Base-by-base conservation (phyloP, 1,139 yeast genomes). In the Pichia sp. region DNA sequence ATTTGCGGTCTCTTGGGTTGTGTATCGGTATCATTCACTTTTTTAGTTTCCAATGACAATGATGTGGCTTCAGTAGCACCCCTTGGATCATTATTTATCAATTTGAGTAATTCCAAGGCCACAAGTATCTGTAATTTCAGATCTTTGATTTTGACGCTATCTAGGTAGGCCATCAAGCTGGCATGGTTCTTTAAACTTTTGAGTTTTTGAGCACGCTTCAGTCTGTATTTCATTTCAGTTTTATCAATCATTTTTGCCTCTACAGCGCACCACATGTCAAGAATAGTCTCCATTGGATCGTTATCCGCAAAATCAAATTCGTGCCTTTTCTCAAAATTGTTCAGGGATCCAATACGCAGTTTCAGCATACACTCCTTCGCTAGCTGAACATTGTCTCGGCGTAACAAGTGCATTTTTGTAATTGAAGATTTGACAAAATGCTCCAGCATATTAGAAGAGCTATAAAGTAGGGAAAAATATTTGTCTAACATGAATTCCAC, bases 81-180 rank as follows among this genome's bases (percentile, higher is more conserved):
- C n/a, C n/a, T n/a, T n/a, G n/a, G n/a, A n/a, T n/a, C n/a, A n/a
- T 17, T 27, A n/a, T 36, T 37, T 3, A 45, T 9, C 6, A 55
- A n/a, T 22, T 43, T 47, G 2, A 55, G 34, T 14, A 52, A 17
- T 29, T 56, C 60, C 13, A 56, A 35, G 20, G 45, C 29, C 13
- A 56, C 26, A 6, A 56, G 22, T 3, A 56, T 41, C 34, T 56
- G 61, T 16, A 55, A 35, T 33, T 50, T 52, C 2, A 54, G 47
- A 28, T 56, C 61, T 28, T 50, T 42, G 0, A 44, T 25, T 35
- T 49, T 54, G 15, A 54, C 31, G 13, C 32, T 23, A 3, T 33
- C 23, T 16, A 50, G 28, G 6, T 25, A 18, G 4, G 34, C 43
- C 7, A 37, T 39, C 1, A 41, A n/a, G 17, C 21, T 29, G 7